Base-by-base conservation (phyloP, 75 land plant genomes). In the Larix kaempferi region DNA sequence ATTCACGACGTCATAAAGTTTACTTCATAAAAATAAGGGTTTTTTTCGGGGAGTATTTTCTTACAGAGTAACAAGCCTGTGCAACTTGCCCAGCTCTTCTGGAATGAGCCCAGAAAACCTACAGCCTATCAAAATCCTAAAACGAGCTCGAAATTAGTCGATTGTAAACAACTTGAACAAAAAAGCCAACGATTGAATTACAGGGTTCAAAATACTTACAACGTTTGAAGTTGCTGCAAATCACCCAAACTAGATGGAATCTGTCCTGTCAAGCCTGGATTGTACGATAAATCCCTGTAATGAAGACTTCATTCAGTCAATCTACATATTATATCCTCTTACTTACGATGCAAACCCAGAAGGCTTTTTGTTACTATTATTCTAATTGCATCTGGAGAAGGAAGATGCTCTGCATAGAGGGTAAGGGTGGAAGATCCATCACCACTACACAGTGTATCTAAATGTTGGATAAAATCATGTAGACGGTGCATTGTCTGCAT, bases 261-360 rank as follows among this genome's bases (percentile, higher is more conserved):
- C 0, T 84, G 39, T 39, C 92, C 89, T 10, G 86, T 90, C 41
- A 90, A 65, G 59, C 74, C 84, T 39, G 59, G 33, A 56, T 90
- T 90, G 67, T 66, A 88, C 14, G 92, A 90, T 33, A 90, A 56
- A 65, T 90, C 89, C 88, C 91, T 91, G 65, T 59, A 74, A 54
- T 19, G n/a, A 67, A 3, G 16, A 6, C 10, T 67, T 39, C 12
- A 7, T 23, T 74, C 21, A 14, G 49, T 74, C 57, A 74, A 27
- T 52, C 17, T 74, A 27, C 58, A 14, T 21, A 61, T n/a, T 61
- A 61, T 44, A 35, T 7, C 49, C 49, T 44, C 49, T 44, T 44
- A 44, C 7, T 44, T 44, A 44, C 6, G 6, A 44, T 44, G 49
- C 6, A 44, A 44, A 44, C 49, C 49, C 6, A 44, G 49, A 0